phyloP scores from a whole-genome alignment of 257 asterid genomes.

The Lantana camara region DNA sequence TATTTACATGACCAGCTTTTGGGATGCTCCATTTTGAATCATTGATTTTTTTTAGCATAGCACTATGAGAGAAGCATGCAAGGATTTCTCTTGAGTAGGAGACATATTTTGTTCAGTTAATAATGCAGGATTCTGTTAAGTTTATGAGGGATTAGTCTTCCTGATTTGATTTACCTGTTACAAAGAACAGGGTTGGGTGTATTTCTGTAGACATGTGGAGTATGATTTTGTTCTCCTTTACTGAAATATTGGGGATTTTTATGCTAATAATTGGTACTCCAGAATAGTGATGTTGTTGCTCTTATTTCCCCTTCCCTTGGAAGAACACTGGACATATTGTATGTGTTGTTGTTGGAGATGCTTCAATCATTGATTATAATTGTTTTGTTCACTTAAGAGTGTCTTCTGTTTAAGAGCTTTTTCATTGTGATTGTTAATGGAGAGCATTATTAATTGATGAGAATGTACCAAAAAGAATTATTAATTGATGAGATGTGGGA shows the following conservation, averaged over 20 bases:
- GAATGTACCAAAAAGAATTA: too few relatives aligned
- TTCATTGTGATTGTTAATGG: background rate
- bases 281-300: too few relatives aligned
- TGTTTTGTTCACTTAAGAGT: background rate
- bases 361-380: background rate
- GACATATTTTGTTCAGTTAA: slow-evolving; percentile 13
- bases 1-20: slow-evolving; percentile 8
- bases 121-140: slow-evolving; percentile 14
- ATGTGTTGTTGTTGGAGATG: slow-evolving; percentile 1
- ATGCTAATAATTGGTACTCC: background rate
- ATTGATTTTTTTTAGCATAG: slow-evolving; percentile 22
- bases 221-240: slow-evolving; percentile 6
- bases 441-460: too few relatives aligned
- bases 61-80: slow-evolving; percentile 5
- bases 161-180: slow-evolving; percentile 13
- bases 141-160: slow-evolving; percentile 2
- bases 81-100: slow-evolving; percentile 13
- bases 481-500: too few relatives aligned
- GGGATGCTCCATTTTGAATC: background rate
- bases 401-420: background rate
- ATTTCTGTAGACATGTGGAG: slow-evolving; percentile 22
- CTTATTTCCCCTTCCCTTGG: too few relatives aligned
- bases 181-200: slow-evolving; percentile 24
- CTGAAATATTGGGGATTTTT: background rate
- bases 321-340: too few relatives aligned